Evolutionary conservation across 805 yeast genomes (phyloP), one percentile per base, ranked within the genome.

Genomic region (Candida gorgasii): DNA sequence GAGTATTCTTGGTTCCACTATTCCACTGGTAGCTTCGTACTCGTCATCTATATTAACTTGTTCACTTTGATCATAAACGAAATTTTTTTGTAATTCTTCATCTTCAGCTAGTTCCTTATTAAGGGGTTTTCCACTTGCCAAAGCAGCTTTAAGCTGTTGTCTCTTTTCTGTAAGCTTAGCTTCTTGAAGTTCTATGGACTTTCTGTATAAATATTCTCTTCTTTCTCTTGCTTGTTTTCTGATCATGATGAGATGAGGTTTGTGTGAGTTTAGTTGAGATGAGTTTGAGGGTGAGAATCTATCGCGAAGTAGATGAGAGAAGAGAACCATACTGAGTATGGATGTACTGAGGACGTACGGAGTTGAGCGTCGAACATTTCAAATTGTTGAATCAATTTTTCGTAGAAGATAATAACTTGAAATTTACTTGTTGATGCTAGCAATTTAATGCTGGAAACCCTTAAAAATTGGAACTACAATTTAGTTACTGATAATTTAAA

Each of bases 221-320:
- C 99, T 79, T 63, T 93, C 97, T 68, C 99, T 82, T 6, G 98
- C 97, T 59, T 92, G 96, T 72, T 89, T 80, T 65, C 99, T 80
- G 43, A 89, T 66, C 97, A 70, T 70, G 8, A 23, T 39, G 39
- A 34, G 34, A 27, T 42, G 45, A 16, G 38, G 33, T 24, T 12
- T 7, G 28, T n/a, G n/a, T n/a, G n/a, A n/a, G n/a, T n/a, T n/a
- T n/a, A n/a, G n/a, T n/a, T 46, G 44, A 26, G 46, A 48, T 42
- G 44, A 40, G 48, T 34, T n/a, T n/a, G n/a, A n/a, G 37, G 39
- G 7, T 11, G 29, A 26, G 29, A 22, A 22, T 22, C n/a, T n/a
- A n/a, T n/a, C n/a, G n/a, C n/a, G n/a, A n/a, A n/a, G n/a, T n/a
- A 24, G 28, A 24, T 24, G 28, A 24, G n/a, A 24, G n/a, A n/a